phyloP scores from a whole-genome alignment of 2,329 filamentous ascomycete genomes.

The Penicillium sp. region DNA sequence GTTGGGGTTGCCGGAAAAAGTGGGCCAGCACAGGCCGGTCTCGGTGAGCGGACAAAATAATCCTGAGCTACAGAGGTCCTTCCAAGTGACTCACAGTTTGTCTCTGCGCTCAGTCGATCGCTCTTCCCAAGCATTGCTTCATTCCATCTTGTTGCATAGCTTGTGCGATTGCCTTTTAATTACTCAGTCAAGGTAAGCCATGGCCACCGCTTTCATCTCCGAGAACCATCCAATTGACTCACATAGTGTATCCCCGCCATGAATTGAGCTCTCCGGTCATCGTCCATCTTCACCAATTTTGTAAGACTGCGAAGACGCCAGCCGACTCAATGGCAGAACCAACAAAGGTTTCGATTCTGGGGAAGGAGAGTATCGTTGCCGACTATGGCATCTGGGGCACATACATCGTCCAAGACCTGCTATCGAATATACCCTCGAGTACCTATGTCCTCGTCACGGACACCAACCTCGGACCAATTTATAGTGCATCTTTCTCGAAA shows the following conservation, averaged over 20 bases:
- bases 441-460: conserved; percentile 97
- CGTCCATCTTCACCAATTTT: not conserved
- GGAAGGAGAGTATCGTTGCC: conserved; percentile 84
- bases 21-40: not conserved
- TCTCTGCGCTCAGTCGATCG: not conserved
- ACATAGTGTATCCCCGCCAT: conserved; percentile 5
- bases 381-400: conserved; percentile 85
- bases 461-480: conserved; percentile 78
- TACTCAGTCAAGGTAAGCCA: not conserved
- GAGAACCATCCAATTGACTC: not conserved
- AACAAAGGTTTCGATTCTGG: conserved; percentile 73
- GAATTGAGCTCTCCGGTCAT: conserved; percentile 6
- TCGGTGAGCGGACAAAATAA: not conserved
- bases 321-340: conserved; percentile 36
- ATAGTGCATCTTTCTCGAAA: conserved; percentile 71
- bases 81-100: not conserved
- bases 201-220: not conserved
- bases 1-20: not conserved
- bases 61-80: not conserved
- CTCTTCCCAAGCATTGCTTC: not conserved
- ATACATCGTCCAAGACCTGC: conserved; percentile 76
- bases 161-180: not conserved
- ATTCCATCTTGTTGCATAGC: not conserved
- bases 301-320: not conserved
- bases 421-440: conserved; percentile 72